Evolutionary conservation across 305 asterid genomes (phyloP).

Genomic region (Fraxinus greggii): DNA sequence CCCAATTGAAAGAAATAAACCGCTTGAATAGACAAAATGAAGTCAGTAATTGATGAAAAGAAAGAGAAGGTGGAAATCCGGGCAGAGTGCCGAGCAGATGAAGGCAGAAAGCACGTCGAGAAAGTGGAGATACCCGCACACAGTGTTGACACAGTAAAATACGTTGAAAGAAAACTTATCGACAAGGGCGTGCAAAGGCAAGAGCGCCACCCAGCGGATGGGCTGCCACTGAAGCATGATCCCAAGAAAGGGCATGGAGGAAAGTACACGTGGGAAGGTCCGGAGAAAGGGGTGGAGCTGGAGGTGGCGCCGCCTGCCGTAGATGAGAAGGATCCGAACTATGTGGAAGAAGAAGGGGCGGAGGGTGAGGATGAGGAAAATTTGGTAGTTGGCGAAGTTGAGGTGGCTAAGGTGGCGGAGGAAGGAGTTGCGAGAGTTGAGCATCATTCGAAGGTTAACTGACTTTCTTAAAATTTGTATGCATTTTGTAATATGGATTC

Average conservation of each 20-base stretch:
- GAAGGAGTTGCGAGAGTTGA: conserved; percentile 61
- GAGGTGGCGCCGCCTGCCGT: conserved; percentile 42
- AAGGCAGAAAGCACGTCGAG: conserved; percentile 45
- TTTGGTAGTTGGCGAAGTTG: conserved; percentile 52
- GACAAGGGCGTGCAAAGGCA: conserved; percentile 54
- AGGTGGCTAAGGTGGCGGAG: conserved; percentile 50
- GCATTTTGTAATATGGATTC: too few relatives aligned
- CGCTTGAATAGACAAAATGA: conserved; percentile 29
- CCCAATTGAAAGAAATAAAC: not conserved
- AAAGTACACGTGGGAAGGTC: conserved; percentile 81
- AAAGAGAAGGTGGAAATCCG: conserved; percentile 33
- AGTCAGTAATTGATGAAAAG: conserved; percentile 36
- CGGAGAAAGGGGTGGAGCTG: conserved; percentile 36
- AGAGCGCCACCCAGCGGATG: conserved; percentile 78
- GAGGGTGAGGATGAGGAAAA: conserved; percentile 25
- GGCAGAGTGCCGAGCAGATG: conserved; percentile 46
- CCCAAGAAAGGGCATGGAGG: conserved; percentile 79
- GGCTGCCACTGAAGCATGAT: conserved; percentile 65
- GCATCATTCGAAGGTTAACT: conserved; percentile 38
- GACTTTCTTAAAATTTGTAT: too few relatives aligned
- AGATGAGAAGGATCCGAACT: conserved; percentile 64
- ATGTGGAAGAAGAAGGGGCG: conserved; percentile 27
- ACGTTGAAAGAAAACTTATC: conserved; percentile 44
- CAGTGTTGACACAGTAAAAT: conserved; percentile 42
- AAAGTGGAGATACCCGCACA: conserved; percentile 39